These are phyloP conservation scores for Cyclotella atomus DNA, from an alignment of 108 stramenopile genomes.

Conservation along the genomic window DNA sequence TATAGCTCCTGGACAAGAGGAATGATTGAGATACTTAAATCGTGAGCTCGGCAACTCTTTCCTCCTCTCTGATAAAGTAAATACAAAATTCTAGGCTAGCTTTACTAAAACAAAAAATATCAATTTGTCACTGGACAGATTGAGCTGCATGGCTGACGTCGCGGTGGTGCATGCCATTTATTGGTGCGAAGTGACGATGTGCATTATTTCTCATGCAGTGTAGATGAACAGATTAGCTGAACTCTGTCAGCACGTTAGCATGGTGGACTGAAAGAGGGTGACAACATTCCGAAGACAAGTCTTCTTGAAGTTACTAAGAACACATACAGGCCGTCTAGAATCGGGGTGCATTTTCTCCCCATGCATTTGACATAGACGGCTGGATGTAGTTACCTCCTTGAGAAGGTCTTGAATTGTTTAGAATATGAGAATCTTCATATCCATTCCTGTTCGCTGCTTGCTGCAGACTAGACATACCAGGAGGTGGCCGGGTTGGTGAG, in stretches of 20 bases:
- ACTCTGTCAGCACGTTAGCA: constrained; percentile 3
- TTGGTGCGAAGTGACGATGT: neutral
- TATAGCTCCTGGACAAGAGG: neutral
- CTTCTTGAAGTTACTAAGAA: neutral
- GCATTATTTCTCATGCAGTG: neutral
- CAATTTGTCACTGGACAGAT: neutral
- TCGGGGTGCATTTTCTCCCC: constrained; percentile 9
- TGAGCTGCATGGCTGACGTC: too few species aligned
- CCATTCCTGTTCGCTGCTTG: neutral
- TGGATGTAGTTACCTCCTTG: constrained; percentile 6
- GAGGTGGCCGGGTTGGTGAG: constrained; percentile 12
- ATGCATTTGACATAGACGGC: neutral
- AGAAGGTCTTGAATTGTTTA: neutral
- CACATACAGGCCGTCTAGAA: neutral
- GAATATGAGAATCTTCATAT: neutral
- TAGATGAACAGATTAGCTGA: constrained; percentile 5
- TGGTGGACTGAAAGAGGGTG: neutral
- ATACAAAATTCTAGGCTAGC: neutral
- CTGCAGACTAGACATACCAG: constrained; percentile 21
- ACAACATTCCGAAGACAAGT: too few species aligned
- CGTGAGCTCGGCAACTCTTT: too few species aligned
- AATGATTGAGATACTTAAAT: too few species aligned
- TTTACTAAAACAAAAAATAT: constrained; percentile 1
- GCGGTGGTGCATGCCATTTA: neutral
- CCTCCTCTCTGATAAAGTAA: too few species aligned